phyloP scores from a whole-genome alignment of 257 asterid species.

The Fraxinus anomala region DNA sequence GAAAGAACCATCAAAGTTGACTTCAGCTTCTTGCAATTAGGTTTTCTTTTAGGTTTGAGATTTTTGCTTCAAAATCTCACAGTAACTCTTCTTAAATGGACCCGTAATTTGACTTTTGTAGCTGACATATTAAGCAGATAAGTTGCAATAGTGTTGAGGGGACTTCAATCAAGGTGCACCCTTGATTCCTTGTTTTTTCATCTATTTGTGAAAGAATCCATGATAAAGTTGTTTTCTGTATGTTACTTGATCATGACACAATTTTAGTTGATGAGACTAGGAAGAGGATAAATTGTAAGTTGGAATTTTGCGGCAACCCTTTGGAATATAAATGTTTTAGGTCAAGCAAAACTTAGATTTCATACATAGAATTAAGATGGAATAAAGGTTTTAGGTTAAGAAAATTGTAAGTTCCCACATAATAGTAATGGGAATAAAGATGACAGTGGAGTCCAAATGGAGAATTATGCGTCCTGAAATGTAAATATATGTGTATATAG shows the following conservation, averaged over 20 bases:
- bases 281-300: background rate
- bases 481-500: background rate
- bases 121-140: background rate
- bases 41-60: background rate
- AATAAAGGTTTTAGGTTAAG: background rate
- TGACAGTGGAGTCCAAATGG: background rate
- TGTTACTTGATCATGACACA: background rate
- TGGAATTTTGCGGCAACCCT: background rate
- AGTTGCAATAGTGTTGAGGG: background rate
- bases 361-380: background rate
- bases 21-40: conserved; percentile 4
- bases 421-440: background rate
- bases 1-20: background rate
- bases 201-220: background rate
- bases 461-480: background rate
- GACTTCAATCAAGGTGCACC: background rate
- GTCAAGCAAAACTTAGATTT: background rate
- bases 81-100: background rate
- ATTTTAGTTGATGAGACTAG: background rate
- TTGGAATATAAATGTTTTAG: background rate
- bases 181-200: background rate
- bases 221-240: background rate
- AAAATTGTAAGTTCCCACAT: background rate
- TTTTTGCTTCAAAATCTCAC: background rate
- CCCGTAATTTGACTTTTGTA: background rate